Evolutionary conservation across 1,284 basidiomycete genomes (phyloP).

Genomic region (Leccinum griseonigrum): DNA sequence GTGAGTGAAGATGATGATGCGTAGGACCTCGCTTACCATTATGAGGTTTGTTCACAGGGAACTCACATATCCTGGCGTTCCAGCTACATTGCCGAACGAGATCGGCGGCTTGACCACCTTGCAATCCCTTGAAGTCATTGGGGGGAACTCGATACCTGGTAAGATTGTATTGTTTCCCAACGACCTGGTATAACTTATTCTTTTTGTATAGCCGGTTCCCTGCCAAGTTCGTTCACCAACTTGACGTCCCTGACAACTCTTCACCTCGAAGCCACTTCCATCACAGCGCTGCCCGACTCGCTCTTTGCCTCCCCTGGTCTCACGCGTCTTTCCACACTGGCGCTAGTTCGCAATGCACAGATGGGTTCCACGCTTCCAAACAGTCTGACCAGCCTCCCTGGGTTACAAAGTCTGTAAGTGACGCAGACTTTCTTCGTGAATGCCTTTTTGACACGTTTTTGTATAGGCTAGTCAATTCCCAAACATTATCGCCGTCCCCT

Average conservation of each 20-base stretch:
- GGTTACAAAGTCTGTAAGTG: slow-evolving; percentile 42
- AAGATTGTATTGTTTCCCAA: slow-evolving; percentile 5
- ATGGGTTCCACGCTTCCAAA: slow-evolving; percentile 44
- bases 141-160: slow-evolving; percentile 44
- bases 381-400: slow-evolving; percentile 34
- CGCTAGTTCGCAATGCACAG: slow-evolving; percentile 43
- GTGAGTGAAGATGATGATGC: slow-evolving; percentile 33
- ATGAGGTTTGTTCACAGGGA: slow-evolving; percentile 29
- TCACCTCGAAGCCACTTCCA: slow-evolving; percentile 46
- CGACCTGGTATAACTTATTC: neutral
- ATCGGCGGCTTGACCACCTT: slow-evolving; percentile 42
- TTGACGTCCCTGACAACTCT: slow-evolving; percentile 40
- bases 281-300: slow-evolving; percentile 38
- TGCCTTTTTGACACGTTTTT: slow-evolving; percentile 1
- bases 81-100: slow-evolving; percentile 43
- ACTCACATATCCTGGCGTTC: slow-evolving; percentile 47
- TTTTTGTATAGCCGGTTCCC: slow-evolving; percentile 36
- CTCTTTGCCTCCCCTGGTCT: slow-evolving; percentile 35
- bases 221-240: slow-evolving; percentile 39
- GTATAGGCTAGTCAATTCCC: slow-evolving; percentile 29
- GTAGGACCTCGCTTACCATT: neutral
- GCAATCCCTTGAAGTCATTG: slow-evolving; percentile 40
- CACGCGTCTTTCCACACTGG: slow-evolving; percentile 39
- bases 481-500: slow-evolving; percentile 23
- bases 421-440: neutral